Evolutionary conservation across 2,329 filamentous ascomycete species (phyloP), one percentile per base, ranked within the genome.

Genomic region (Phyllosticta citrichinensis): DNA sequence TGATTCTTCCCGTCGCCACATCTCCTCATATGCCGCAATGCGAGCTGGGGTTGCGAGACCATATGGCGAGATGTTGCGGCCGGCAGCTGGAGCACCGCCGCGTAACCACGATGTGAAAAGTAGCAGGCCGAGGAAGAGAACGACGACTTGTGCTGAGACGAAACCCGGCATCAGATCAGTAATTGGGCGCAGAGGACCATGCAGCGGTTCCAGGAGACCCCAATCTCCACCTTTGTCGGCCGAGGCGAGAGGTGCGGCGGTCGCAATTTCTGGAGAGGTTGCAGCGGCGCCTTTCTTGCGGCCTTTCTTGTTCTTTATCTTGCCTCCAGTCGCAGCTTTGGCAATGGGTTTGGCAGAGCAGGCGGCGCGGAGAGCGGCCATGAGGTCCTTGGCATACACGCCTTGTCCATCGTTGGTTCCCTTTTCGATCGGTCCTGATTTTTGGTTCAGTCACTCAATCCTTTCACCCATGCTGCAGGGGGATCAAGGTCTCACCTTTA

Each of bases 321-420:
- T 76, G 82, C 88, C 68, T 52, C 75, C 54, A 8, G 40, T n/a
- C 2, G 40, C 14, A 47, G n/a, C 40, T 77, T 80, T 65, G 17
- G 80, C 73, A 33, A 84, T 79, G 40, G 82, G 75, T 61, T 85
- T 87, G 5, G 87, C 81, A 17, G 84, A 84, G 19, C 97, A 83
- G 12, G 87, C 87, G 52, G 83, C 80, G 70, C 87, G 91, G 19
- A 97, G 78, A 27, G 86, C 82, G 10, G 86, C 83, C 58, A 92
- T 83, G 5, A 99, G 76, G 61, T 93, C 88, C 66, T 87, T 92
- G 64, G 88, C 89, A 71, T 95, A 96, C 62, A 86, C 81, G 9
- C 81, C 81, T 74, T 99, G 94, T 27, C 94, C 94, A 61, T 97
- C 92, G 64, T 88, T 92, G 52, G 92, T 91, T 63, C 91, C 93